Percentiles rank a stretch among this genome's conserved stretches.
Evolutionary conservation across 495 filamentous ascomycete species (phyloP).

Genomic region (Penicillium riverlandense): DNA sequence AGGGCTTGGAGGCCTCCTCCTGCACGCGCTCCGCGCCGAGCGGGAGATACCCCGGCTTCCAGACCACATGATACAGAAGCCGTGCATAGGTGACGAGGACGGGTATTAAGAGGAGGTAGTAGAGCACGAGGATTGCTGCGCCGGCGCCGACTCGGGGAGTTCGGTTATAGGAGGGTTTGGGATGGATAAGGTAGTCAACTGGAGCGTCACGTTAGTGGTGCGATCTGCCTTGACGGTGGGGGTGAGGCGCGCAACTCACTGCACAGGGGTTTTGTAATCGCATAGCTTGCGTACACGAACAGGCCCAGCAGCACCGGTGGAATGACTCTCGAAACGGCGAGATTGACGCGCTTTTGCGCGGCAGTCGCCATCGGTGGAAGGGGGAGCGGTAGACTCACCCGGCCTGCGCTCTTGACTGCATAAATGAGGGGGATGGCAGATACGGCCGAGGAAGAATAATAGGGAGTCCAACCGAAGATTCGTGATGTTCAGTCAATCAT

Average conservation of each 20-base stretch:
- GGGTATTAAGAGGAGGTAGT: constrained; percentile 60
- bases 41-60: constrained; percentile 64
- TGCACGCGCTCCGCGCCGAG: constrained; percentile 35
- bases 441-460: too few relatives aligned
- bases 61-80: constrained; percentile 53
- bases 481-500: too few relatives aligned
- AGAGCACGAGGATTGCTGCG: constrained; percentile 61
- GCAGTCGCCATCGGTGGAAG: constrained; percentile 16
- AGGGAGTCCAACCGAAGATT: too few relatives aligned
- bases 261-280: constrained; percentile 50
- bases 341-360: constrained; percentile 41
- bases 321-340: constrained; percentile 48
- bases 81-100: constrained; percentile 63
- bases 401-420: constrained; percentile 2
- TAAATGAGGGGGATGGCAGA: constrained; percentile 5
- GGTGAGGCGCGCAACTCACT: constrained; percentile 30
- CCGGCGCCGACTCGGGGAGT: constrained; percentile 46
- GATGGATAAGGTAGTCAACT: constrained; percentile 61
- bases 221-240: neutral
- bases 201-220: neutral
- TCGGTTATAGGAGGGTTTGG: constrained; percentile 32
- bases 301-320: constrained; percentile 51
- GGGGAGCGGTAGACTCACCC: neutral
- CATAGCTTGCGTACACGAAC: constrained; percentile 57
- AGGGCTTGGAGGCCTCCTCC: constrained; percentile 10